Percentiles rank a stretch among this genome's conserved stretches.
Conservation (phyloP, 495 filamentous ascomycete genomes). For the Talaromyces liani region DNA sequence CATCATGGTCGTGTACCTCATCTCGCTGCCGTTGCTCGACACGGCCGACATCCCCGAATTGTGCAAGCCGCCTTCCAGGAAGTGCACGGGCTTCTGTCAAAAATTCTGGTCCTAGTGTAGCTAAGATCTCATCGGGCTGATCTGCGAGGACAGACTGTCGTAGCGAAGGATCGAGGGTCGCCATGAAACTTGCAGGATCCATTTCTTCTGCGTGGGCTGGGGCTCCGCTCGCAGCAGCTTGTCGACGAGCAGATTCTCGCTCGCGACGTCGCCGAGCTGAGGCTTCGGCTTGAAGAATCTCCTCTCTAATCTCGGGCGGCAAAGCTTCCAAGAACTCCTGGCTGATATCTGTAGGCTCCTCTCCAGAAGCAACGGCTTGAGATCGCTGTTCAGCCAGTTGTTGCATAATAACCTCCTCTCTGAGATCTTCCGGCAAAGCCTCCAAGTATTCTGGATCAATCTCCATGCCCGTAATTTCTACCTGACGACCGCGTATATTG, state of each 20-base stretch:
- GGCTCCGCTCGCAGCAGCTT: slow-evolving; percentile 44
- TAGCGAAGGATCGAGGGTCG: slow-evolving; percentile 78
- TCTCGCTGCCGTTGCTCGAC: slow-evolving; percentile 37
- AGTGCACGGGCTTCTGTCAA: slow-evolving; percentile 77
- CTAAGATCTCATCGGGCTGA: slow-evolving; percentile 81
- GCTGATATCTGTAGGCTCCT: slow-evolving; percentile 80
- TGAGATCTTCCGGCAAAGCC: slow-evolving; percentile 86
- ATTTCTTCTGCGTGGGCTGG: slow-evolving; percentile 70
- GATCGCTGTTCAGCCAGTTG: slow-evolving; percentile 77
- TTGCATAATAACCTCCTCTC: slow-evolving; percentile 89
- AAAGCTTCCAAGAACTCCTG: slow-evolving; percentile 92
- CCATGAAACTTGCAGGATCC: slow-evolving; percentile 86
- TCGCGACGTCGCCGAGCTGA: slow-evolving; percentile 84
- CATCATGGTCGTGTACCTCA: slow-evolving; percentile 34
- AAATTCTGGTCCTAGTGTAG: slow-evolving; percentile 76
- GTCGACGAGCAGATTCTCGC: slow-evolving; percentile 64
- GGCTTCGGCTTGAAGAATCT: slow-evolving; percentile 83
- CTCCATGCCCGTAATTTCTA: slow-evolving; percentile 89
- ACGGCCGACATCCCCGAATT: slow-evolving; percentile 48
- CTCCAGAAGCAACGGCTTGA: slow-evolving; percentile 69
- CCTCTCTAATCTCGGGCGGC: slow-evolving; percentile 79
- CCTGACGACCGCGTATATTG: slow-evolving; percentile 71
- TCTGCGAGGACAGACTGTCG: slow-evolving; percentile 83
- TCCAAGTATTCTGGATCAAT: slow-evolving; percentile 93
- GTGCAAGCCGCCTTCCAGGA: slow-evolving; percentile 52